Base-by-base conservation (phyloP, 1,284 basidiomycete genomes). In the Puccinia brachypodii region DNA sequence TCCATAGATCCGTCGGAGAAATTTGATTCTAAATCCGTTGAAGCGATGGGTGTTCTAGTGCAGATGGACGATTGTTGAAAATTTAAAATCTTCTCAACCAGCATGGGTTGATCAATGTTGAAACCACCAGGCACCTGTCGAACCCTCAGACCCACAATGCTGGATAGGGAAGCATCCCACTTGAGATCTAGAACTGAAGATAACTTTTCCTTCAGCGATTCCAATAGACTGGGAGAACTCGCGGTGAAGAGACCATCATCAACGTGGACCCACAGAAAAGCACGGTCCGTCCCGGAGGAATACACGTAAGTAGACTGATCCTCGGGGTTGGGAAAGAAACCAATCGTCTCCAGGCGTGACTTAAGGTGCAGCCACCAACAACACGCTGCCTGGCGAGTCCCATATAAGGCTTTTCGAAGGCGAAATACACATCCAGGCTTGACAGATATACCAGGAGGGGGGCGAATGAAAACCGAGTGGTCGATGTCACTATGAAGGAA, bases 341-440 rank as follows among this genome's bases (percentile, higher is more conserved):
- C 53, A 56, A 56, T 56, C 3, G n/a, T 16, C 3, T 22, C 7
- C 1, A 56, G 19, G 3, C n/a, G 19, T 6, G 31, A 13, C 22
- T 64, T 64, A 2, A 64, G 13, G 19, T 64, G 62, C 22, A 64
- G 31, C 62, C 62, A 64, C 62, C 62, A 64, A 28, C 62, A 64
- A 22, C 62, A 6, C 6, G 2, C 31, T 33, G 62, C 62, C 31
- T 64, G 62, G 4, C 16, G 8, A 31, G 62, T 64, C 2, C 62
- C 62, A 36, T 64, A 64, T 2, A 56, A 25, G 4, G 53, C 53
- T 25, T 56, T 56, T 6, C 53, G n/a, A 11, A 56, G 53, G 8
- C 28, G n/a, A 11, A 56, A 25, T 1, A 56, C 53, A 25, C 53
- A 56, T 22, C 19, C 19, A 1, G 53, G 53, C 3, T 6, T 4